Evolutionary conservation across 192 early-diverging fungal species (phyloP), one percentile per base, ranked within the genome.

Genomic region (Backusella australiensis): DNA sequence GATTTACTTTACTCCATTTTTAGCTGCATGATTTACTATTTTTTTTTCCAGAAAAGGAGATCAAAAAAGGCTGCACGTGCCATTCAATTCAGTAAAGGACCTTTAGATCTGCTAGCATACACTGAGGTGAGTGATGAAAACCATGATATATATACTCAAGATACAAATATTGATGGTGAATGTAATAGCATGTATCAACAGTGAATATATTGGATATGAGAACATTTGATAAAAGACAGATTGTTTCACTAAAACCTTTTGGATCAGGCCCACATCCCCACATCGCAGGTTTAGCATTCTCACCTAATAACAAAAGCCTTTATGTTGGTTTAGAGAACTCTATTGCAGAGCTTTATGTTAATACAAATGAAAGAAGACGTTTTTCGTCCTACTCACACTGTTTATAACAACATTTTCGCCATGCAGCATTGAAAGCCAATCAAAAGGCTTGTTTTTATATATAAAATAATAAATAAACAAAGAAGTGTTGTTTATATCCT

Each of bases 151-250:
- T 49, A 49, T 49, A n/a, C n/a, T 49, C 1, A n/a, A 21, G 6
- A 1, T 49, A 6, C 19, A 49, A 19, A 7, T 19, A n/a, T 26
- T 63, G 56, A 63, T n/a, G 2, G 4, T 29, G 26, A 14, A 63
- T 26, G 12, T 29, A 9, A 23, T 63, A 63, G 56, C 56, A 63
- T 26, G 56, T 63, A 26, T 23, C 56, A 29, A 12, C 26, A 26
- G 56, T 63, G 8, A 63, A 63, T 63, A 63, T 63, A 63, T 29
- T 63, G 56, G 56, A 63, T 29, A 63, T 63, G 56, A 26, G 56
- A 63, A 63, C 56, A 29, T 29, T 63, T 29, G 56, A 63, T 29
- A 63, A 23, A 63, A 63, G 56, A 12, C 56, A 63, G 7, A 63
- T 63, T 26, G 56, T 63, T 26, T 63, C 56, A 29, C 56, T 63